A percentile compares a stretch with the other conserved stretches of the same genome.
Evolutionary conservation across 371 early-diverging fungal genomes (phyloP).

Genomic region (Syncephalis plumigaleata): DNA sequence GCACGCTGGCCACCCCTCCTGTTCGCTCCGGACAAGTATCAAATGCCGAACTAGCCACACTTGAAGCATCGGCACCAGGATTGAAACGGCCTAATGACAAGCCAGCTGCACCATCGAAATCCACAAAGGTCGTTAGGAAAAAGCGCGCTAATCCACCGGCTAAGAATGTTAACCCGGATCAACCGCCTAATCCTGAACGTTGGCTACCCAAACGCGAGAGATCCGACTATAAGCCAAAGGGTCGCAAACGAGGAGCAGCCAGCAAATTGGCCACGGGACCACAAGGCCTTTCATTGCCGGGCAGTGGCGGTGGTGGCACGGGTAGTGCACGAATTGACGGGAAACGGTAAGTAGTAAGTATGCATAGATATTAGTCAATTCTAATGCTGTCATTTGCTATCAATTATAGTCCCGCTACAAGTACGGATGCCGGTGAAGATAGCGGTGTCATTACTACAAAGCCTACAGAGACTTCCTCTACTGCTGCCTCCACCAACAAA

Average conservation of each 20-base stretch:
- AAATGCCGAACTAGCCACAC: conserved; percentile 25
- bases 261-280: conserved; percentile 21
- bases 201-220: conserved; percentile 58
- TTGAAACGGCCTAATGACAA: conserved; percentile 38
- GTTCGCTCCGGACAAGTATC: conserved; percentile 14
- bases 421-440: too few relatives aligned
- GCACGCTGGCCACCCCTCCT: conserved; percentile 18
- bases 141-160: conserved; percentile 44
- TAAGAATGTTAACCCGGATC: conserved; percentile 28
- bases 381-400: too few relatives aligned
- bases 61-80: conserved; percentile 39
- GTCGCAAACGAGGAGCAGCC: conserved; percentile 23
- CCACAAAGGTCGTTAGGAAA: conserved; percentile 15
- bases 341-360: conserved; percentile 1
- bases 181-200: conserved; percentile 50
- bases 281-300: conserved; percentile 35
- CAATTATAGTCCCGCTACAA: too few relatives aligned
- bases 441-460: too few relatives aligned
- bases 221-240: conserved; percentile 30
- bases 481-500: too few relatives aligned
- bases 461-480: too few relatives aligned
- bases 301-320: conserved; percentile 49
- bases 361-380: too few relatives aligned
- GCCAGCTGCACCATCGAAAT: conserved; percentile 10
- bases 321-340: conserved; percentile 54